A percentile compares a stretch with the other conserved stretches of the same genome.
Conservation (phyloP, 2,329 filamentous ascomycete genomes). For the Cadophora luteo-olivacea region DNA sequence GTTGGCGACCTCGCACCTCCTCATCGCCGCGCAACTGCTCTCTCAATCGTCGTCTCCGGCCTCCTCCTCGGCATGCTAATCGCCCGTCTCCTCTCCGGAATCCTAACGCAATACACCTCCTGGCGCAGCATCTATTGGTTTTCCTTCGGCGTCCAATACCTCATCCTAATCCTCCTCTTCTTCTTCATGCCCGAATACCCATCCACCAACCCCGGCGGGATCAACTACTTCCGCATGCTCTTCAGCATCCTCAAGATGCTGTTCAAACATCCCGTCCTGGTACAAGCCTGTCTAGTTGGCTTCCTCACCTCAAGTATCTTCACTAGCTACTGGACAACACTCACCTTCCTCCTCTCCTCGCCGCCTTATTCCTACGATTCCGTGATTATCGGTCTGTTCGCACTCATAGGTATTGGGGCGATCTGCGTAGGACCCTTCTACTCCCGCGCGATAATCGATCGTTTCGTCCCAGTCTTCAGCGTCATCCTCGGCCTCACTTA, state of each 20-base stretch:
- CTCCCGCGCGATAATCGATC: constrained; percentile 73
- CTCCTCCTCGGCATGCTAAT: constrained; percentile 78
- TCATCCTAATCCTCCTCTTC: constrained; percentile 70
- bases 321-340: constrained; percentile 74
- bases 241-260: constrained; percentile 69
- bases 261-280: constrained; percentile 68
- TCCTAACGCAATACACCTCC: constrained; percentile 73
- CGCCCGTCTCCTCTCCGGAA: constrained; percentile 76
- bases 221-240: constrained; percentile 71
- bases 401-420: constrained; percentile 74
- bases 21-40: constrained; percentile 68
- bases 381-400: constrained; percentile 77
- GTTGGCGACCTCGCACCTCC: constrained; percentile 80
- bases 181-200: constrained; percentile 84
- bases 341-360: constrained; percentile 79
- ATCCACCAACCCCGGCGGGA: constrained; percentile 68
- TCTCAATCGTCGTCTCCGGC: constrained; percentile 78
- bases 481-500: constrained; percentile 67
- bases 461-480: constrained; percentile 70
- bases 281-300: constrained; percentile 72
- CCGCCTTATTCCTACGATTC: constrained; percentile 72
- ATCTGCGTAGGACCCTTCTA: constrained; percentile 74
- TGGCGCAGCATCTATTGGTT: constrained; percentile 86
- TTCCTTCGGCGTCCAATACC: constrained; percentile 72
- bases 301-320: constrained; percentile 68